These are phyloP conservation scores for Pleurostoma richardsiae DNA, from an alignment of 2,329 filamentous ascomycete species.

Conservation along the genomic window DNA sequence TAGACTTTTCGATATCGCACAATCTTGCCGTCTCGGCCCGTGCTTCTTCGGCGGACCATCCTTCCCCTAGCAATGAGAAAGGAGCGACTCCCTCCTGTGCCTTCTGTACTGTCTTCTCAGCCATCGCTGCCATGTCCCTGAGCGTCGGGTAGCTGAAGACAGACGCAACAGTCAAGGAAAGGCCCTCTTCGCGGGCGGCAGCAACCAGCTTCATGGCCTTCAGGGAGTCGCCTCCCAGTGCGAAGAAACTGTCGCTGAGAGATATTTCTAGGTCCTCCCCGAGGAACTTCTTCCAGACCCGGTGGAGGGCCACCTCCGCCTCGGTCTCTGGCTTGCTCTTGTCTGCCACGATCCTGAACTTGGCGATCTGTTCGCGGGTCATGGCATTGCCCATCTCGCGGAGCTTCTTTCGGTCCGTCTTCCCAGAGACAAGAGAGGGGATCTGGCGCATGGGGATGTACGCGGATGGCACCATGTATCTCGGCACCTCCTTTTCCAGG, in stretches of 20 bases:
- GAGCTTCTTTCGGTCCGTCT: slow-evolving; percentile 44
- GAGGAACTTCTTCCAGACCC: background rate
- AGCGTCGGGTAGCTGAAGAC: slow-evolving; percentile 41
- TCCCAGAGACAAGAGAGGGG: slow-evolving; percentile 41
- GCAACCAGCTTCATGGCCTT: slow-evolving; percentile 45
- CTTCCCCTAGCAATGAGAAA: slow-evolving; percentile 14
- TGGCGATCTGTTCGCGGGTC: slow-evolving; percentile 31
- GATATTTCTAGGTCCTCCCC: slow-evolving; percentile 26
- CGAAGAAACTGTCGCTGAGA: slow-evolving; percentile 55
- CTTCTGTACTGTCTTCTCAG: slow-evolving; percentile 15
- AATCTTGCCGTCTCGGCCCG: slow-evolving; percentile 29
- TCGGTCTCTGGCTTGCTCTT: background rate
- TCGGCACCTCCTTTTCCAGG: slow-evolving; percentile 27
- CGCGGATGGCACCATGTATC: slow-evolving; percentile 43
- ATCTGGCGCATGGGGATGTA: slow-evolving; percentile 40
- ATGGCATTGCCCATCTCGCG: slow-evolving; percentile 36
- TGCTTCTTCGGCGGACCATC: slow-evolving; percentile 7
- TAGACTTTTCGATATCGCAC: slow-evolving; percentile 24
- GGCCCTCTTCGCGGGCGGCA: slow-evolving; percentile 28
- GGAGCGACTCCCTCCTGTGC: slow-evolving; percentile 12
- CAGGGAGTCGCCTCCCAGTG: slow-evolving; percentile 55
- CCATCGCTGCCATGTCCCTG: slow-evolving; percentile 34
- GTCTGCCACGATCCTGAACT: slow-evolving; percentile 17
- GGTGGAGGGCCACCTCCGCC: background rate
- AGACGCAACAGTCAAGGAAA: slow-evolving; percentile 36